These are phyloP conservation scores for Colletotrichum liaoningense DNA, from an alignment of 2,329 filamentous ascomycete genomes.

Conservation along the genomic window DNA sequence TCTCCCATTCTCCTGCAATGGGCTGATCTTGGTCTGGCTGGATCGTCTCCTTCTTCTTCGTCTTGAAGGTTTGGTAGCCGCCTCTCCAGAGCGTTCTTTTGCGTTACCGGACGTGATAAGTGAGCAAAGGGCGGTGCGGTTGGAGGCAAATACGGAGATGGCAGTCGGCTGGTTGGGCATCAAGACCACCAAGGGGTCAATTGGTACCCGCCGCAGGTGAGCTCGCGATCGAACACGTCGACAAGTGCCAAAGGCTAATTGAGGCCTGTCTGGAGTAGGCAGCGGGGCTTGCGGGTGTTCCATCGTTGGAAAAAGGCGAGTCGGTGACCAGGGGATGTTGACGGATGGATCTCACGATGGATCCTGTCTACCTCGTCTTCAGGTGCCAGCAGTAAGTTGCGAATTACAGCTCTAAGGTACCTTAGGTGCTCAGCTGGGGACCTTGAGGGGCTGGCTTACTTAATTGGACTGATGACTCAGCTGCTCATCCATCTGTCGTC, in stretches of 20 bases:
- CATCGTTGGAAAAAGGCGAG: conserved; percentile 2
- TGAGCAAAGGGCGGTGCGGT: not conserved
- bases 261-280: conserved; percentile 8
- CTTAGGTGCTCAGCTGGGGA: not conserved
- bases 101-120: not conserved
- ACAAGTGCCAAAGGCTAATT: not conserved
- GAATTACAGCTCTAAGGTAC: too few species aligned
- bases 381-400: not conserved
- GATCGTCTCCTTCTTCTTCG: not conserved
- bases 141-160: not conserved
- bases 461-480: not conserved
- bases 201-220: conserved; percentile 2
- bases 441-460: not conserved
- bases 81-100: not conserved
- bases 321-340: conserved; percentile 1
- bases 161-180: conserved; percentile 27
- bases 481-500: not conserved
- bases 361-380: not conserved
- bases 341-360: not conserved
- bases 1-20: conserved; percentile 6
- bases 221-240: conserved; percentile 18
- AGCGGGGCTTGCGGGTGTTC: not conserved
- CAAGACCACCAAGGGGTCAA: conserved; percentile 14
- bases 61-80: not conserved
- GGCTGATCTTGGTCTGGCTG: not conserved